These are phyloP conservation scores for Boechera retrofracta DNA, from an alignment of 345 rosid species.

Conservation along the genomic window DNA sequence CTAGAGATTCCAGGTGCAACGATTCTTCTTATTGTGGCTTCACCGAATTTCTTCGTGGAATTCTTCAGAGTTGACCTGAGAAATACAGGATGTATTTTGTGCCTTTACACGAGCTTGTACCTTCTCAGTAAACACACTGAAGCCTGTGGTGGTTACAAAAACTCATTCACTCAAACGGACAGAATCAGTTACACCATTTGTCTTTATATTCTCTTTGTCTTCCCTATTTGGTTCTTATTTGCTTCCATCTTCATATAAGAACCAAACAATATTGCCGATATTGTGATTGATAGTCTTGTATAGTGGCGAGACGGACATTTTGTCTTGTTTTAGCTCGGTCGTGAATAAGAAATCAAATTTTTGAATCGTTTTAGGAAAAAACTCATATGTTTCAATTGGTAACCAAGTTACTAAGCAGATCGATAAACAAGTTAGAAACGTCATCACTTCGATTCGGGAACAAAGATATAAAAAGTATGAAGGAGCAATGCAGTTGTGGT, in stretches of 20 bases:
- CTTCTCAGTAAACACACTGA: slow-evolving; percentile 69
- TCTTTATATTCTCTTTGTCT: slow-evolving; percentile 60
- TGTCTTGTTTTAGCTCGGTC: too few species aligned
- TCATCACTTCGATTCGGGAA: too few species aligned
- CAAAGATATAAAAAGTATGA: too few species aligned
- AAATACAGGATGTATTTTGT: slow-evolving; percentile 29
- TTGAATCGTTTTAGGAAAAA: too few species aligned
- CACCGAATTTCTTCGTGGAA: slow-evolving; percentile 48
- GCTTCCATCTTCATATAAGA: neutral
- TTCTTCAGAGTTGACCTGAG: slow-evolving; percentile 34
- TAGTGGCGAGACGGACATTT: too few species aligned
- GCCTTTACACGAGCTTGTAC: slow-evolving; percentile 59
- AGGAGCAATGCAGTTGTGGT: too few species aligned
- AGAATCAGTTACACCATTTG: slow-evolving; percentile 74
- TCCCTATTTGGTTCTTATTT: slow-evolving; percentile 27
- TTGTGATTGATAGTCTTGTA: too few species aligned
- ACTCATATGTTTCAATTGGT: too few species aligned
- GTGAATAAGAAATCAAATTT: too few species aligned
- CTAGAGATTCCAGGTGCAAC: slow-evolving; percentile 67
- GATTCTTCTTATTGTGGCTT: slow-evolving; percentile 61
- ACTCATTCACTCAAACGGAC: slow-evolving; percentile 66
- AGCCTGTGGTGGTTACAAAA: slow-evolving; percentile 80
- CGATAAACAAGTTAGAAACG: too few species aligned
- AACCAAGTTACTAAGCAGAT: too few species aligned
- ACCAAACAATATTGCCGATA: too few species aligned